These are phyloP conservation scores for Trametes cubensis DNA, from an alignment of 768 basidiomycete species.

Conservation along the genomic window DNA sequence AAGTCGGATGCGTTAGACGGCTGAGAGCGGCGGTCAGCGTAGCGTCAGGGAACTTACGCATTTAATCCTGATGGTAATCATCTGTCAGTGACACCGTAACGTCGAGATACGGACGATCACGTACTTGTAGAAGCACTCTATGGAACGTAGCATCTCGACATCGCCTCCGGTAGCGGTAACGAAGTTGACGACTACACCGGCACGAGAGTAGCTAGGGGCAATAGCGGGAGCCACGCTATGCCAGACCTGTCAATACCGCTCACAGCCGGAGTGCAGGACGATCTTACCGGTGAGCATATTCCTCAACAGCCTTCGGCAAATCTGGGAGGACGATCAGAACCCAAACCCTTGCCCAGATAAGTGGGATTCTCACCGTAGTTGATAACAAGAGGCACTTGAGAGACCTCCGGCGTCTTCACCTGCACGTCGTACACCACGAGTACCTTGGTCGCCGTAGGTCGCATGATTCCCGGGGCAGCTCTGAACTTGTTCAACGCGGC, in stretches of 20 bases:
- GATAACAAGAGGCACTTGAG: conserved; percentile 90
- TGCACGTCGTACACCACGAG: conserved; percentile 94
- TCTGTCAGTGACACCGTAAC: conserved; percentile 10
- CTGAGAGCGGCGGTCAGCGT: not conserved
- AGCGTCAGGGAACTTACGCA: conserved; percentile 58
- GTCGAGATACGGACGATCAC: conserved; percentile 27
- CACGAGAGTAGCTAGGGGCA: conserved; percentile 80
- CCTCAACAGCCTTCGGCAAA: conserved; percentile 93
- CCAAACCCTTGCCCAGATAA: no score
- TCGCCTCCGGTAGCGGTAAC: conserved; percentile 97
- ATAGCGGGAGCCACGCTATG: conserved; percentile 82
- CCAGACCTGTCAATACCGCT: conserved; percentile 12
- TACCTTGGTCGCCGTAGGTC: conserved; percentile 70
- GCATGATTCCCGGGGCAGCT: conserved; percentile 56
- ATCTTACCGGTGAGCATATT: conserved; percentile 89
- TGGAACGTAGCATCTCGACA: conserved; percentile 96
- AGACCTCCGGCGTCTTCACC: conserved; percentile 86
- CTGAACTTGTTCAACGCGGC: conserved; percentile 87
- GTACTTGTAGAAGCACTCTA: conserved; percentile 98
- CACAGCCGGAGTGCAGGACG: not conserved
- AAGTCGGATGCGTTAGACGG: conserved; percentile 30
- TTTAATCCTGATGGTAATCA: conserved; percentile 51
- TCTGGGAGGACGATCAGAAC: conserved; percentile 48
- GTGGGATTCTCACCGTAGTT: conserved; percentile 72
- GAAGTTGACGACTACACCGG: conserved; percentile 94